Percentiles rank a stretch among this genome's conserved stretches.
Evolutionary conservation across 2,329 filamentous ascomycete species (phyloP).

Genomic region (Aspergillus sp.): DNA sequence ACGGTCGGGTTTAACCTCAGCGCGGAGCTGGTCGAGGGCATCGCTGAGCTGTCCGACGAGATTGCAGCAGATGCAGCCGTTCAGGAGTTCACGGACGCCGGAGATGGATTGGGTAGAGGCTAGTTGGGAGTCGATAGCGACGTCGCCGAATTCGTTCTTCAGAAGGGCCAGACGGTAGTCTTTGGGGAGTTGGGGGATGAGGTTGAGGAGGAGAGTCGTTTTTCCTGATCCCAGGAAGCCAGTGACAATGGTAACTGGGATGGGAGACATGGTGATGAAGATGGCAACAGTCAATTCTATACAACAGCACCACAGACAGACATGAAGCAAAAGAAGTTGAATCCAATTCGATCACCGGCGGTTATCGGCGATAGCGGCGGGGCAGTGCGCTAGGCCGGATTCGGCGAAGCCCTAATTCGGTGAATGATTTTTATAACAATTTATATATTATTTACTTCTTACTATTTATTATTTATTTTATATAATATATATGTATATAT

Average conservation of each 20-base stretch:
- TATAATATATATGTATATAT: no score
- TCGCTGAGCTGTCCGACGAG: constrained; percentile 85
- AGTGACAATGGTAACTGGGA: constrained; percentile 90
- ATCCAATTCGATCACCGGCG: no score
- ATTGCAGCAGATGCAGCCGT: constrained; percentile 98
- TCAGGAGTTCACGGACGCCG: constrained; percentile 86
- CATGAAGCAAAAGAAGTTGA: no score
- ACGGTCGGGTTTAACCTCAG: constrained; percentile 63
- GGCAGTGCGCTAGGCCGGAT: no score
- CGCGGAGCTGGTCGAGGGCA: constrained; percentile 70
- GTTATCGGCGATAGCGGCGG: no score
- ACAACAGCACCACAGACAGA: no score
- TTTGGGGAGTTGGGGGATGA: constrained; percentile 81
- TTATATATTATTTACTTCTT: no score
- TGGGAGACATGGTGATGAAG: constrained; percentile 55
- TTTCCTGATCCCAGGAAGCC: constrained; percentile 96
- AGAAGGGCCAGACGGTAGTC: constrained; percentile 89
- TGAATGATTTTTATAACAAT: no score
- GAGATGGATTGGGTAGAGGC: constrained; percentile 77
- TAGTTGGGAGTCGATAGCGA: constrained; percentile 89
- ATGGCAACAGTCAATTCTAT: no score
- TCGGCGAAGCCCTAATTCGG: no score
- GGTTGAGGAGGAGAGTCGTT: constrained; percentile 90
- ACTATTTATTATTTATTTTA: no score
- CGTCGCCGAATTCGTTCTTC: constrained; percentile 96